Base-by-base conservation (phyloP, 208 protist species). In the Acanthamoeba healyi region DNA sequence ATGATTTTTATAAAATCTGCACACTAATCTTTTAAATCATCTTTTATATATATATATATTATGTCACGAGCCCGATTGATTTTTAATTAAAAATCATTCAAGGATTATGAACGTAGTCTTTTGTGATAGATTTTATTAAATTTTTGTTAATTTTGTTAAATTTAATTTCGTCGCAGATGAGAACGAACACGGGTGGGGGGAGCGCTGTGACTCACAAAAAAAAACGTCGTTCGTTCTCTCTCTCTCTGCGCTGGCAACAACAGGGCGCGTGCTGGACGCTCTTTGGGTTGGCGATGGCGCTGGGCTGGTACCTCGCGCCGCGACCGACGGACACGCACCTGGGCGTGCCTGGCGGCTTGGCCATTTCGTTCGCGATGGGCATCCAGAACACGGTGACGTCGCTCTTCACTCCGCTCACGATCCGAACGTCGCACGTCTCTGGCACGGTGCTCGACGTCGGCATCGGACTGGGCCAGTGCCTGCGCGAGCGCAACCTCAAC, bases 251-350 rank as follows among this genome's bases (percentile, higher is more conserved):
- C 5, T 61, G 19, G 9, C 26, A 10, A 26, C 19, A 12, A 38
- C 72, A 82, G 72, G 72, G 72, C 34, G 72, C 72, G 7, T 82
- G 72, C 38, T 82, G 34, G 72, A 51, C 42, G 34, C 72, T 82
- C 7, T 82, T 82, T 34, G 72, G 72, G 10, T 9, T 51, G 72
- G 72, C 72, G 9, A 82, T 82, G 38, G 42, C 38, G 2, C 14
- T 82, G 38, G 72, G 72, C 12, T 82, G 72, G 72, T 82, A 82
- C 72, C 38, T 82, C 72, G 72, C 72, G 38, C 72, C 72, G 34
- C 72, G 72, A 22, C 40, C 42, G 9, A 51, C 40, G 5, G 72
- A 82, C 72, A 44, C 72, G 12, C 72, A 82, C 24, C 26, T 82
- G 72, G 72, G 72, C 72, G 26, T 82, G 22, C 72, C 72, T 7